Evolutionary conservation across 805 yeast genomes (phyloP), one percentile per base, ranked within the genome.

Genomic region (Candida tammaniensis): DNA sequence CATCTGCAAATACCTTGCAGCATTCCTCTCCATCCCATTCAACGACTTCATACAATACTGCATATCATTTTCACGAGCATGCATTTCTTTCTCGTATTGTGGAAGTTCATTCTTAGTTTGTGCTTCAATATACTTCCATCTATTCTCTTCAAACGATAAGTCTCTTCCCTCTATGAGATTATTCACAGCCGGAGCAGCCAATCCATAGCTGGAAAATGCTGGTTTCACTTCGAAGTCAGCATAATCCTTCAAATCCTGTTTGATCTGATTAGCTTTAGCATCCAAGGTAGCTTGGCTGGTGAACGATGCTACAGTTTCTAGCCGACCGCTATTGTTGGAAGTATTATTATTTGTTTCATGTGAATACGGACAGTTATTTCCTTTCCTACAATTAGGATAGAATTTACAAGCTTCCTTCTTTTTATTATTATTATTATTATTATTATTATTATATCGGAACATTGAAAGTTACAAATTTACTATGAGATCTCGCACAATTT

Each of bases 1-100:
- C 14, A 65, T 44, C 39, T 80, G 83, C n/a, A 71, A 50, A 49
- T 69, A 79, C 31, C 83, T 61, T 1, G 80, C 82, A 5, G 81
- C 83, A 44, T 68, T 64, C 15, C 59, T 56, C 2, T 74, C 51
- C 36, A 74, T 71, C 0, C 52, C 54, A 7, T 48, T 48, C 3
- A 78, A 31, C 27, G 57, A 63, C 1, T 54, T 36, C 1, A 70
- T 38, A 39, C 77, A 70, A 28, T 55, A 56, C 22, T 57, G 52
- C 74, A 72, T 70, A 43, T 79, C 83, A 10, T 55, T 51, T 14
- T 54, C 55, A 47, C 83, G 59, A 3, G 69, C 62, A 2, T 47
- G 45, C 25, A 76, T 44, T 31, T 63, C 62, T 11, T 56, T 55
- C 27, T 67, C 70, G 43, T 67, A 73, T 11, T 60, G 63, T 0